Conservation (phyloP, 129 eudicot species). For the Chrysanthemum makinoi region DNA sequence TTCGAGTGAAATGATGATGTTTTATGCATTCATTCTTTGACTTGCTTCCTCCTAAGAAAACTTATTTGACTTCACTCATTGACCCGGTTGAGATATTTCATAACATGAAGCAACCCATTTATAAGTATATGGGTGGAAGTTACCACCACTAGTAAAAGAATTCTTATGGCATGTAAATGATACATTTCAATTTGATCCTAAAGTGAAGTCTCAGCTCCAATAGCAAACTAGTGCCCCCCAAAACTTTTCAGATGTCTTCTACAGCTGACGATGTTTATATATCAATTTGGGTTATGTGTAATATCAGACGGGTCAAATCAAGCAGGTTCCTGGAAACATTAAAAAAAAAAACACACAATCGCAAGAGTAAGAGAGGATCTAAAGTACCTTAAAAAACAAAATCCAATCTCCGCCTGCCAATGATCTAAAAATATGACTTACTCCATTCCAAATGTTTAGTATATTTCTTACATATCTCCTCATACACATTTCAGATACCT, state of each 20-base stretch:
- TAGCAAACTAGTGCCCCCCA: not conserved
- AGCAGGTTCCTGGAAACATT: conserved; percentile 8
- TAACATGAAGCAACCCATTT: too few species aligned
- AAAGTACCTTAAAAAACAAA: conserved; percentile 65
- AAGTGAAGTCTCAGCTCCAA: not conserved
- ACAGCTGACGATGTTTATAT: not conserved
- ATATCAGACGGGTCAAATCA: conserved; percentile 2
- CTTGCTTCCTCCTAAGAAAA: not conserved
- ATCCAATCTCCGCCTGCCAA: conserved; percentile 77
- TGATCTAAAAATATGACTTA: conserved; percentile 32
- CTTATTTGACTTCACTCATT: not conserved
- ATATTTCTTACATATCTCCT: conserved; percentile 31
- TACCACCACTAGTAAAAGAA: too few species aligned
- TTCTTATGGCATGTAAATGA: not conserved
- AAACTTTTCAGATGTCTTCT: not conserved
- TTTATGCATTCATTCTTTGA: not conserved
- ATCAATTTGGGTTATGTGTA: not conserved
- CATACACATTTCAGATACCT: conserved; percentile 53
- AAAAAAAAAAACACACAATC: not conserved
- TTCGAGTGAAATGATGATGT: not conserved
- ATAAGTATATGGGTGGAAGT: too few species aligned
- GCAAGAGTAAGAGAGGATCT: conserved; percentile 2
- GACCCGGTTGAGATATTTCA: not conserved
- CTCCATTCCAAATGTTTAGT: conserved; percentile 45
- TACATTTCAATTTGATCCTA: not conserved